Conservation (phyloP, 352 stramenopile species). For the Phytophthora capsici region DNA sequence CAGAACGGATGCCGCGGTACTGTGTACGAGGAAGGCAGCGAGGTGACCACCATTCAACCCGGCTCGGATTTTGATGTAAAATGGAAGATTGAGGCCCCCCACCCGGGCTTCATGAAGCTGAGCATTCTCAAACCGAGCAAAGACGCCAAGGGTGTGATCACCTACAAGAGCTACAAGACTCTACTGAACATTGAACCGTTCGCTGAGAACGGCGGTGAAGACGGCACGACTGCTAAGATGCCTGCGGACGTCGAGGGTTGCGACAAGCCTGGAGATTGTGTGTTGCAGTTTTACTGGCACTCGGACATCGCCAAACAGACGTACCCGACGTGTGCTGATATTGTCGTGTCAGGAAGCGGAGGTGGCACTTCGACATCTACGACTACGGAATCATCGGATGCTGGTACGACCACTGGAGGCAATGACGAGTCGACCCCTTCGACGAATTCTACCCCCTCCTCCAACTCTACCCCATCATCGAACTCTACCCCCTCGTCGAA, state of each 20-base stretch:
- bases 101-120: slow-evolving; percentile 59
- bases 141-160: slow-evolving; percentile 48
- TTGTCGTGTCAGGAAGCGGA: slow-evolving; percentile 36
- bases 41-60: slow-evolving; percentile 35
- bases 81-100: slow-evolving; percentile 59
- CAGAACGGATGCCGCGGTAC: slow-evolving; percentile 47
- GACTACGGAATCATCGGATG: neutral
- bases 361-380: slow-evolving; percentile 4
- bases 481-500: neutral
- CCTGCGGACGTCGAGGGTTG: slow-evolving; percentile 47
- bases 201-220: slow-evolving; percentile 38
- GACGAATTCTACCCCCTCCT: neutral
- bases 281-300: slow-evolving; percentile 52
- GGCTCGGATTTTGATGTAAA: slow-evolving; percentile 39
- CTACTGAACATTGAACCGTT: slow-evolving; percentile 53
- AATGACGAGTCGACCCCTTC: neutral
- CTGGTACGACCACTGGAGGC: neutral
- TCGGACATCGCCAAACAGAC: slow-evolving; percentile 45
- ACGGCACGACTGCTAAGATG: slow-evolving; percentile 42
- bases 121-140: slow-evolving; percentile 57
- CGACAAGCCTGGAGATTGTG: slow-evolving; percentile 38
- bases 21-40: slow-evolving; percentile 40
- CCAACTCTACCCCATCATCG: neutral
- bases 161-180: slow-evolving; percentile 45
- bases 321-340: slow-evolving; percentile 47